These are phyloP conservation scores for Macrocystidia cucumis DNA, from an alignment of 1,284 basidiomycete genomes.

Conservation along the genomic window DNA sequence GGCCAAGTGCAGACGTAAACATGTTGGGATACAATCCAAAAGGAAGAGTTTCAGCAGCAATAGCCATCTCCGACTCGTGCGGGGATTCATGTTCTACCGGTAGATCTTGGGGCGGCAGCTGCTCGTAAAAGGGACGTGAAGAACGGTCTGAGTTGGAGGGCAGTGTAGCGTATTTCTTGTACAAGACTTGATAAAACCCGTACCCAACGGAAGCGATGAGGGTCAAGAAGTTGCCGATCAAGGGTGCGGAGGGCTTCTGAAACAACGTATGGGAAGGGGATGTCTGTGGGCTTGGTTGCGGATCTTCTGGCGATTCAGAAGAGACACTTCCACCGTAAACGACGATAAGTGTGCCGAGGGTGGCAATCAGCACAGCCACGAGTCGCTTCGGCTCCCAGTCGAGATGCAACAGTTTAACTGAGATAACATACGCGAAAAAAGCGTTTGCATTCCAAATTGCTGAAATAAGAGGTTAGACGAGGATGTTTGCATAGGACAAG, in stretches of 20 bases:
- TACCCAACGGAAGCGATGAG: conserved; percentile 62
- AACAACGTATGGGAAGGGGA: too few species aligned
- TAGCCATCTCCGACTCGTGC: conserved; percentile 13
- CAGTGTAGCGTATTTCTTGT: conserved; percentile 71
- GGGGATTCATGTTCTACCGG: conserved; percentile 9
- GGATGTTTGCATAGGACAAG: neutral
- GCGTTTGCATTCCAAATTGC: conserved; percentile 84
- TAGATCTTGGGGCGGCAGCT: conserved; percentile 29
- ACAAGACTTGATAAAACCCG: conserved; percentile 72
- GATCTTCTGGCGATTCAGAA: conserved; percentile 10
- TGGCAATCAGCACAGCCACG: conserved; percentile 68
- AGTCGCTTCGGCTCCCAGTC: conserved; percentile 59
- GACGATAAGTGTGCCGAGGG: conserved; percentile 62
- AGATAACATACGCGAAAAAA: conserved; percentile 74
- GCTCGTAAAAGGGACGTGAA: conserved; percentile 29
- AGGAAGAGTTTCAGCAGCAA: conserved; percentile 47
- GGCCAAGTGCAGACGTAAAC: conserved; percentile 60
- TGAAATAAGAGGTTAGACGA: conserved; percentile 9
- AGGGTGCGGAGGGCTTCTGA: conserved; percentile 37
- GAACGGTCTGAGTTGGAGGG: conserved; percentile 47
- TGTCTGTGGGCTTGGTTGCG: conserved; percentile 11
- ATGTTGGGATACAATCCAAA: conserved; percentile 77
- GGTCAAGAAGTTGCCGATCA: conserved; percentile 72
- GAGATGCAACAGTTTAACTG: conserved; percentile 50
- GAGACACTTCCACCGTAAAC: conserved; percentile 66